Base-by-base conservation (phyloP, 2,329 filamentous ascomycete species). In the Drechslerella dactyloides region DNA sequence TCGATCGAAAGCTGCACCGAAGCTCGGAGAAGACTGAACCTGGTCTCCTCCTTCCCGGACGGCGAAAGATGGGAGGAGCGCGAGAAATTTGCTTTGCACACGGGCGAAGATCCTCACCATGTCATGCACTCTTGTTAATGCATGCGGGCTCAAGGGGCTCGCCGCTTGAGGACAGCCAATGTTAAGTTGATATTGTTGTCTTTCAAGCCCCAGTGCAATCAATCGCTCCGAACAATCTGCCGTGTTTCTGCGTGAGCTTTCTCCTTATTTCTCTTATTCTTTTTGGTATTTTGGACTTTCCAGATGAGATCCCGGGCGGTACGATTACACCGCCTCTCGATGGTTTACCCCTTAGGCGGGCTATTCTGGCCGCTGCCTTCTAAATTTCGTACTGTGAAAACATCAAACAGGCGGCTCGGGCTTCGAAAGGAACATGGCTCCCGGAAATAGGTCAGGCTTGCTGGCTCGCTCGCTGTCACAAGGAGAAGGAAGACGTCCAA, bases 31-130 rank as follows among this genome's bases (percentile, higher is more conserved):
- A 48, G 19, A 19, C n/a, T 48, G 15, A 23, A 19, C 44, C n/a
- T 48, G 44, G 44, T 21, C 19, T 21, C 44, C 19, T 48, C 44
- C 27, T 33, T 8, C 17, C 44, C 44, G 11, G 44, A 17, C n/a
- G 19, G 17, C 44, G 44, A 19, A 48, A 23, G 19, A 23, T 5
- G 44, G 37, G 37, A 42, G 11, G 37, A 42, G 37, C 13, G n/a
- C 13, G 44, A 19, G 51, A 64, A 72, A 72, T 65, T 72, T 72
- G 57, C 66, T 65, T 72, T 72, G 57, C 66, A 72, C 54, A 72
- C 59, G 60, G 30, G 52, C 42, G 51, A 60, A 51, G 40, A 55
- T 50, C 68, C 24, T 64, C 68, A 48, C 44, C 15, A 23, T 48
- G 44, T 48, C 44, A 48, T 48, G 44, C 44, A 48, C 44, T 48